phyloP scores from a whole-genome alignment of 2,329 filamentous ascomycete genomes.

The Fusarium succisae region DNA sequence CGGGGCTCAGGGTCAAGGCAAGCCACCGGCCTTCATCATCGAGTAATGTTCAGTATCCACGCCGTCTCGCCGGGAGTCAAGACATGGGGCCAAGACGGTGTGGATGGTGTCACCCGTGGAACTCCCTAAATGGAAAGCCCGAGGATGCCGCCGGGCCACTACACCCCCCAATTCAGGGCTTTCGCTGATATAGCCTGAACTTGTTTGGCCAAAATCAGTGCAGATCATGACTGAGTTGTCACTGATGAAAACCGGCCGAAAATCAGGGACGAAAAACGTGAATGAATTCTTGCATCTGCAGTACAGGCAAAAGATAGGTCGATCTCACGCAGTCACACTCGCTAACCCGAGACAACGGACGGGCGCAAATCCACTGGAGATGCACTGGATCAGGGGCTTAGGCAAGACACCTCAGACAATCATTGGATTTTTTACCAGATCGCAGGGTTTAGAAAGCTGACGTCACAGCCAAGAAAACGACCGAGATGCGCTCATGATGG shows the following conservation, averaged over 20 bases:
- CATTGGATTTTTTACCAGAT: background rate
- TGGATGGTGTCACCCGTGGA: constrained; percentile 32
- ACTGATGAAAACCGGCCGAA: background rate
- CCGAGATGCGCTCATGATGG: constrained; percentile 14
- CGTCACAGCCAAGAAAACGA: constrained; percentile 33
- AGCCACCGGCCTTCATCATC: constrained; percentile 21
- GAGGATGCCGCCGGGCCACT: constrained; percentile 32
- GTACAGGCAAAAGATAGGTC: constrained; percentile 1
- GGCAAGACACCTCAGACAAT: constrained; percentile 4
- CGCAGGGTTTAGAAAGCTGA: constrained; percentile 27
- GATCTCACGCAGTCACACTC: constrained; percentile 21
- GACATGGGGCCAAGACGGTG: constrained; percentile 10
- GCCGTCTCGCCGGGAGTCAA: constrained; percentile 27
- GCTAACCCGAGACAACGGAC: constrained; percentile 23
- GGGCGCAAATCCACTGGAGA: constrained; percentile 17
- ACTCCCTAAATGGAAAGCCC: constrained; percentile 40
- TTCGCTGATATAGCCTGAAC: background rate
- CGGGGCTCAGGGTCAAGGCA: constrained; percentile 38
- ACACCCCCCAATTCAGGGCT: constrained; percentile 1
- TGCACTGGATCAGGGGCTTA: background rate
- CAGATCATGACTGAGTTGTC: constrained; percentile 21
- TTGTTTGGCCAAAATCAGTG: background rate
- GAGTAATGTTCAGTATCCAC: constrained; percentile 26
- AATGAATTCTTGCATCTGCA: background rate
- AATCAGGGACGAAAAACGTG: background rate